These are phyloP conservation scores for Colletotrichum plurivorum DNA, from an alignment of 2,329 filamentous ascomycete genomes.

Conservation along the genomic window DNA sequence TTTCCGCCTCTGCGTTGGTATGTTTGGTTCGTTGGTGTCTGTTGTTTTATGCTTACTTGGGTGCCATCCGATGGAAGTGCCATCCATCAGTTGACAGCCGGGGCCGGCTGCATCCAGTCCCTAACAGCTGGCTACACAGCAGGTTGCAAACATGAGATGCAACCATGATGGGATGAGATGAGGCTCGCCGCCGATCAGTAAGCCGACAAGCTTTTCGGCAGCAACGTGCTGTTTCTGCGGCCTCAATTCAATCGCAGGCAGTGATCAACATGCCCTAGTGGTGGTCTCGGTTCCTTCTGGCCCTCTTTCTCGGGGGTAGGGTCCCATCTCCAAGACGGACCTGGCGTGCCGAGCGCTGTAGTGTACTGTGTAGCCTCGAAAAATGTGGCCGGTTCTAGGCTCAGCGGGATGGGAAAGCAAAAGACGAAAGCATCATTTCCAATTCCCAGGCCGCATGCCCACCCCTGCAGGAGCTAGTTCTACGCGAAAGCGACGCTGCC, in stretches of 20 bases:
- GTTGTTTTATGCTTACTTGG: no score
- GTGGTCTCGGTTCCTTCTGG: no score
- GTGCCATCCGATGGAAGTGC: no score
- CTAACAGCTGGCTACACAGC: no score
- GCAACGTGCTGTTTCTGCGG: not conserved
- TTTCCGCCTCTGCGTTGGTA: no score
- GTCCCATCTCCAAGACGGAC: not conserved
- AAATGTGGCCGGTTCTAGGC: not conserved
- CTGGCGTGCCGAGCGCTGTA: not conserved
- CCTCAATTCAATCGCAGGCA: no score
- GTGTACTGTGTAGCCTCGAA: not conserved
- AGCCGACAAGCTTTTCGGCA: not conserved
- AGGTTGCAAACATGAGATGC: not conserved
- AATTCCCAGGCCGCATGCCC: not conserved
- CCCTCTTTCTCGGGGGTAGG: not conserved
- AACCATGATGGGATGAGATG: not conserved
- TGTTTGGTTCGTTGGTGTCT: no score
- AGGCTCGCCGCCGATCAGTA: not conserved
- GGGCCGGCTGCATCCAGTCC: accelerated
- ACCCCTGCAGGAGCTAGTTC: not conserved
- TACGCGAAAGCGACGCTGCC: not conserved
- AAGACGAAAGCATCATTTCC: no score
- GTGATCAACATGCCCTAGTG: no score
- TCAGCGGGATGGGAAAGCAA: not conserved
- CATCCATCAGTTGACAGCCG: no score